Evolutionary conservation across 192 early-diverging fungal species (phyloP).

Genomic region (Chytriomyces sp.): DNA sequence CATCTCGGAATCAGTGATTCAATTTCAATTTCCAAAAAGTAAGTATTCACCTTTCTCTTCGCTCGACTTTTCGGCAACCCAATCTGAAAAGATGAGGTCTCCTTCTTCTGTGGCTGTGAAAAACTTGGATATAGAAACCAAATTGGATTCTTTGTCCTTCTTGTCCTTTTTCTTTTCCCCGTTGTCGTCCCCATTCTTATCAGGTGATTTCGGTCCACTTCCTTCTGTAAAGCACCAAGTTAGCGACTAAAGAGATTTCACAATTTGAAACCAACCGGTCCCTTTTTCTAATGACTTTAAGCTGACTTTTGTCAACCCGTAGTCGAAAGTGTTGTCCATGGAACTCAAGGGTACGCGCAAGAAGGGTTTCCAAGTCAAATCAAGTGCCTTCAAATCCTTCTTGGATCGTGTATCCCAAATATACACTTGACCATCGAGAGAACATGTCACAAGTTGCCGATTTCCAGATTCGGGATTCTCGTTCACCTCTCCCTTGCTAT

Average conservation of each 20-base stretch:
- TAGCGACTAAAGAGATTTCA: background rate
- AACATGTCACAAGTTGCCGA: conserved; percentile 57
- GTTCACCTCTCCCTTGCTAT: conserved; percentile 44
- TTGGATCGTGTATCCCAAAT: conserved; percentile 65
- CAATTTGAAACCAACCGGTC: too few species aligned
- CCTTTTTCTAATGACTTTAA: conserved; percentile 31
- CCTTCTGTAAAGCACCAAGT: background rate
- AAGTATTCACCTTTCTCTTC: conserved; percentile 55
- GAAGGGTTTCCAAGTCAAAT: conserved; percentile 62
- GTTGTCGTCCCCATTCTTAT: conserved; percentile 14
- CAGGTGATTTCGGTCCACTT: background rate
- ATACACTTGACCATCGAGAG: conserved; percentile 57
- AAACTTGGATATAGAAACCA: conserved; percentile 50
- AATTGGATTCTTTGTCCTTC: conserved; percentile 17
- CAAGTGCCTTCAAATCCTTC: conserved; percentile 57
- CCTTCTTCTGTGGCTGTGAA: conserved; percentile 67
- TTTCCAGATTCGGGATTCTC: conserved; percentile 53
- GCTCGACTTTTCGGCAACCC: conserved; percentile 57
- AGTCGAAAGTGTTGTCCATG: conserved; percentile 66
- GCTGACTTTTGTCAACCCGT: conserved; percentile 56
- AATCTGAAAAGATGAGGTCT: conserved; percentile 63
- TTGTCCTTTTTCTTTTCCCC: conserved; percentile 28
- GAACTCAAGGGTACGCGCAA: conserved; percentile 60
- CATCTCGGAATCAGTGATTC: background rate
- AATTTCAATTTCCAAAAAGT: conserved; percentile 1